Evolutionary conservation across 306 rosid species (phyloP).

Genomic region (Fragaria vesca): DNA sequence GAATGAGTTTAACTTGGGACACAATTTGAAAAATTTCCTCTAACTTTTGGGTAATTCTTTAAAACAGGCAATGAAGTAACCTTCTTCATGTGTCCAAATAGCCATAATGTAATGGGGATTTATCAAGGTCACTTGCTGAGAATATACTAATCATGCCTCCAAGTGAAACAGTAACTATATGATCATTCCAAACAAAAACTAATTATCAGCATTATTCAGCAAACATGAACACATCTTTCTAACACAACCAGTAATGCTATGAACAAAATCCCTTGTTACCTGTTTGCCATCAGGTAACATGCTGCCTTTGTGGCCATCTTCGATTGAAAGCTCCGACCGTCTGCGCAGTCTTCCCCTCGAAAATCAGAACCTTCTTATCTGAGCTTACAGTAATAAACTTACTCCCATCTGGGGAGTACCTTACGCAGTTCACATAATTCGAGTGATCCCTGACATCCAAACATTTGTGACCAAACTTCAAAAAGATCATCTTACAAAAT

Average conservation of each 20-base stretch:
- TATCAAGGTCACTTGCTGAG: conserved; percentile 75
- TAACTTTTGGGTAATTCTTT: conserved; percentile 58
- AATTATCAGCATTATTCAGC: conserved; percentile 20
- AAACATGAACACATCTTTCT: not conserved
- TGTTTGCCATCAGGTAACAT: conserved; percentile 88
- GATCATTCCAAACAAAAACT: conserved; percentile 29
- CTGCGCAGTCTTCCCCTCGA: conserved; percentile 76
- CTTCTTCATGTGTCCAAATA: conserved; percentile 92
- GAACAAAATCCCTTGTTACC: conserved; percentile 32
- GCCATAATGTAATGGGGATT: conserved; percentile 44
- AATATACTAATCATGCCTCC: conserved; percentile 81
- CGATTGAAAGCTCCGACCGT: conserved; percentile 86
- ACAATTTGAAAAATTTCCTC: not conserved
- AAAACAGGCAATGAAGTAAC: conserved; percentile 77
- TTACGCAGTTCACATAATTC: conserved; percentile 84
- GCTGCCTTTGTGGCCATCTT: conserved; percentile 88
- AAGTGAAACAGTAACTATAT: conserved; percentile 81
- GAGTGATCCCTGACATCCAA: conserved; percentile 85
- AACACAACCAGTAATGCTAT: not conserved
- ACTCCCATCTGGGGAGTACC: conserved; percentile 93
- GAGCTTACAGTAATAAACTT: conserved; percentile 83
- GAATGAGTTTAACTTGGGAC: too few relatives aligned
- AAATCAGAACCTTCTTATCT: conserved; percentile 82
- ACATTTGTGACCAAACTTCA: too few relatives aligned
- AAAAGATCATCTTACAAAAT: too few relatives aligned